phyloP scores from a whole-genome alignment of 2,329 filamentous ascomycete species.

The Sporothrix luriei region DNA sequence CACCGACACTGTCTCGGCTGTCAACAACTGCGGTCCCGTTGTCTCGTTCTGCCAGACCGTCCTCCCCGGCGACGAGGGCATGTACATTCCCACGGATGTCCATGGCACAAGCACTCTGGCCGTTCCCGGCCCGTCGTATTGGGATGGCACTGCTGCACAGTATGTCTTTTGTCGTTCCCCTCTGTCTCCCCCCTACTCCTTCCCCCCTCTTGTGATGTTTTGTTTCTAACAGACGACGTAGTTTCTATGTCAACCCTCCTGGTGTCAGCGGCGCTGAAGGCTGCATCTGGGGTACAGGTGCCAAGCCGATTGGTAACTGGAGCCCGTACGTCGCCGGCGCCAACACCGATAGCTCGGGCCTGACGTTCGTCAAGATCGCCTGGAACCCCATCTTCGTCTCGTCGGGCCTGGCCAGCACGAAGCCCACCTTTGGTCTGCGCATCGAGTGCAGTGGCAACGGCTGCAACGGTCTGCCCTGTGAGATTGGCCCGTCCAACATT shows the following conservation, averaged over 20 bases:
- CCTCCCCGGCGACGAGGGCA: constrained; percentile 76
- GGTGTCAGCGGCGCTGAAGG: constrained; percentile 61
- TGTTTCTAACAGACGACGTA: not conserved
- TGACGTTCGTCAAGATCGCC: constrained; percentile 74
- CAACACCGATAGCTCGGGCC: constrained; percentile 65
- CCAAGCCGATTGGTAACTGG: constrained; percentile 72
- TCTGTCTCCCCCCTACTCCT: not conserved
- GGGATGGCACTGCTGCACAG: constrained; percentile 73
- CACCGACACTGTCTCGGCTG: constrained; percentile 63
- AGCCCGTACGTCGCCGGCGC: constrained; percentile 74
- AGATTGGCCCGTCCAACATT: constrained; percentile 63
- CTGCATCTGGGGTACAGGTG: constrained; percentile 70
- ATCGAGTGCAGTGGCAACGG: constrained; percentile 67
- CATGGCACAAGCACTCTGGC: constrained; percentile 61
- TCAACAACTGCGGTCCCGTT: constrained; percentile 64
- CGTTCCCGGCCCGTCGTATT: constrained; percentile 70
- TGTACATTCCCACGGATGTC: constrained; percentile 78
- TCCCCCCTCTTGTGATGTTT: not conserved
- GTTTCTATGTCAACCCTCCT: constrained; percentile 76
- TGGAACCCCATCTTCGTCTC: constrained; percentile 75
- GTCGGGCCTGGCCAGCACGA: constrained; percentile 56
- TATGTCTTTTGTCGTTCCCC: constrained; percentile 49
- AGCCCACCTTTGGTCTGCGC: constrained; percentile 68
- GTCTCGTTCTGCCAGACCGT: constrained; percentile 80
- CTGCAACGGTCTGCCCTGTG: constrained; percentile 75